phyloP scores from a whole-genome alignment of 2,329 filamentous ascomycete species.

The Myriosclerotinia scirpicola region DNA sequence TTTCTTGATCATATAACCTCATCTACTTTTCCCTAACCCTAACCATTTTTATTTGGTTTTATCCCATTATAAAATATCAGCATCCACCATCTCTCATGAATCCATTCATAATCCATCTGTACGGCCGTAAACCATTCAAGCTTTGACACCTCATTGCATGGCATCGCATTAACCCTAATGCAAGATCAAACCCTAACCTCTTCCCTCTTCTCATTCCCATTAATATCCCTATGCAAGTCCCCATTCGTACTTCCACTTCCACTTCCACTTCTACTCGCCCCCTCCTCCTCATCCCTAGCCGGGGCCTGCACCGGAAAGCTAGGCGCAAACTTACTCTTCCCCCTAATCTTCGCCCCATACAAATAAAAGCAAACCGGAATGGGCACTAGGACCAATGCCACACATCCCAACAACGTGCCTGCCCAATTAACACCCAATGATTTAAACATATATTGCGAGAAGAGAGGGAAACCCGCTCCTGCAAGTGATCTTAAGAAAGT shows the following conservation, averaged over 20 bases:
- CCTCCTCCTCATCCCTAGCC: conserved; percentile 5
- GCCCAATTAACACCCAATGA: conserved; percentile 63
- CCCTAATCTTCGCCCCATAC: conserved; percentile 58
- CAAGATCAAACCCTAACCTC: neutral
- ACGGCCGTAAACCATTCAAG: too few relatives aligned
- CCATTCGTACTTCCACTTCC: neutral
- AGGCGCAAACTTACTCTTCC: conserved; percentile 53
- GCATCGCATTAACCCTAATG: neutral
- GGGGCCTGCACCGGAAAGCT: neutral
- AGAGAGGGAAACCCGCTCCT: conserved; percentile 78
- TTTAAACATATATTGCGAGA: conserved; percentile 69
- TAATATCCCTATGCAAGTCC: neutral
- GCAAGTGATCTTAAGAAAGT: conserved; percentile 76
- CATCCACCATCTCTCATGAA: neutral
- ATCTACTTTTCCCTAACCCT: too few relatives aligned
- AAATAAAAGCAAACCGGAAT: conserved; percentile 63
- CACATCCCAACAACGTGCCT: conserved; percentile 59
- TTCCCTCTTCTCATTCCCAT: neutral
- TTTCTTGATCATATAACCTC: neutral
- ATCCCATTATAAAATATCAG: neutral
- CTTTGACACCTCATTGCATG: too few relatives aligned
- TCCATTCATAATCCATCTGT: conserved; percentile 4
- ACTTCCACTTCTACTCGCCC: neutral
- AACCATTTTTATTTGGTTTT: neutral
- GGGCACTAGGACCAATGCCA: conserved; percentile 57